Percentiles rank a stretch among this genome's conserved stretches.
phyloP scores from a whole-genome alignment of 495 filamentous ascomycete genomes.

The Lasiosphaeris hirsuta region DNA sequence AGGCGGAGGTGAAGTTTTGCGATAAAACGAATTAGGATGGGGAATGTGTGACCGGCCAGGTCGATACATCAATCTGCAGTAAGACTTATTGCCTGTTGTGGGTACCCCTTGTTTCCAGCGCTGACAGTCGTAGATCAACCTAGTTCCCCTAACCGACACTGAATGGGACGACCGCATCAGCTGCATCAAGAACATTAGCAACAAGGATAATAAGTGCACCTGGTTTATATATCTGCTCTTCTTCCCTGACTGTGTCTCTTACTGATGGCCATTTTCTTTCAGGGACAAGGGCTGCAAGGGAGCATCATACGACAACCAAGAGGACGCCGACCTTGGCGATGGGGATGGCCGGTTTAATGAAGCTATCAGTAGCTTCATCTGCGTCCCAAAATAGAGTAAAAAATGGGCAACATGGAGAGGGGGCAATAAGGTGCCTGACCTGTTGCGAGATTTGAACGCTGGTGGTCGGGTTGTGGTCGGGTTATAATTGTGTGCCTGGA shows the following conservation, averaged over 20 bases:
- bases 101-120: neutral
- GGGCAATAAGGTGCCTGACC: no score
- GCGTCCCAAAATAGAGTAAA: neutral
- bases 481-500: no score
- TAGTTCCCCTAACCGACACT: neutral
- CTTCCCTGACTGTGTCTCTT: neutral
- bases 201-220: neutral
- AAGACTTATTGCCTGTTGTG: neutral
- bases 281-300: conserved; percentile 2
- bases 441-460: no score
- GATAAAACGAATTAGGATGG: neutral
- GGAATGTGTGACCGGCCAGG: neutral
- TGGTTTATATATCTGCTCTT: conserved; percentile 1
- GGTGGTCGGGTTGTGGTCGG: no score
- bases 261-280: neutral
- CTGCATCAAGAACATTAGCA: conserved; percentile 2
- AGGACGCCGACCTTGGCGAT: conserved; percentile 10
- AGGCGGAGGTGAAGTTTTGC: neutral
- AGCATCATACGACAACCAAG: conserved; percentile 2
- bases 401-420: no score
- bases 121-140: neutral
- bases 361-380: neutral
- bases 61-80: neutral
- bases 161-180: conserved; percentile 3
- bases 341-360: conserved; percentile 6